Conservation (phyloP, 768 basidiomycete genomes). For the Panus rudis region DNA sequence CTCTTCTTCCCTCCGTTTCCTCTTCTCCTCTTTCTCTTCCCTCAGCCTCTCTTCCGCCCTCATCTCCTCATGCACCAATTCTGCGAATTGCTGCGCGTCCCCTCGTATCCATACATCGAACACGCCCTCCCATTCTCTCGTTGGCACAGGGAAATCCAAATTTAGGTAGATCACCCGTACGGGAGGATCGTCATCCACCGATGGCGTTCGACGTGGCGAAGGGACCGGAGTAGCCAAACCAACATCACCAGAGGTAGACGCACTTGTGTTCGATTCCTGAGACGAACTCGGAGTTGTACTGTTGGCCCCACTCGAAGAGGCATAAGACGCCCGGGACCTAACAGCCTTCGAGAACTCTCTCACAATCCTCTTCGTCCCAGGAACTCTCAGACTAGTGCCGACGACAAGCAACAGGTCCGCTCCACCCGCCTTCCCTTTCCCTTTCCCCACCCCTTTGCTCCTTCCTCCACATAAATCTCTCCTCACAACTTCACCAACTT, state of each 20-base stretch:
- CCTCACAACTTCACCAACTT: constrained; percentile 78
- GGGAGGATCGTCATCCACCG: constrained; percentile 42
- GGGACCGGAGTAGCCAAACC: constrained; percentile 38
- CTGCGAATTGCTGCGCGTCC: constrained; percentile 77
- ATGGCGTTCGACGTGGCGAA: constrained; percentile 35
- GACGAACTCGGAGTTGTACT: too few relatives aligned
- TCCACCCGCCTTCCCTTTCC: constrained; percentile 52
- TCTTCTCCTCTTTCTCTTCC: constrained; percentile 48
- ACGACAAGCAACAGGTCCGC: constrained; percentile 86
- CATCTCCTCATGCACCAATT: constrained; percentile 49
- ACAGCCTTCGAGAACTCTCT: constrained; percentile 82
- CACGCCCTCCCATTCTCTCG: constrained; percentile 82
- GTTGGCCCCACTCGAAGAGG: constrained; percentile 24
- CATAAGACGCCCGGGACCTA: constrained; percentile 36
- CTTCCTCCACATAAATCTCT: too few relatives aligned
- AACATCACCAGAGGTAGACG: constrained; percentile 13
- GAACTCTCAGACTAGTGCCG: constrained; percentile 83
- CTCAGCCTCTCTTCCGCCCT: constrained; percentile 47
- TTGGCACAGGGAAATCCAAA: constrained; percentile 78
- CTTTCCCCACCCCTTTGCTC: constrained; percentile 64
- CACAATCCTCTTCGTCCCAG: constrained; percentile 88
- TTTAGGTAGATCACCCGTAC: constrained; percentile 78
- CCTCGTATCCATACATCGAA: constrained; percentile 90
- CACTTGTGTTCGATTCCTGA: too few relatives aligned
- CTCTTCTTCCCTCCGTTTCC: constrained; percentile 49